Evolutionary conservation across 176 grass and related monocot species (phyloP).

Genomic region (Triticum monococcum): DNA sequence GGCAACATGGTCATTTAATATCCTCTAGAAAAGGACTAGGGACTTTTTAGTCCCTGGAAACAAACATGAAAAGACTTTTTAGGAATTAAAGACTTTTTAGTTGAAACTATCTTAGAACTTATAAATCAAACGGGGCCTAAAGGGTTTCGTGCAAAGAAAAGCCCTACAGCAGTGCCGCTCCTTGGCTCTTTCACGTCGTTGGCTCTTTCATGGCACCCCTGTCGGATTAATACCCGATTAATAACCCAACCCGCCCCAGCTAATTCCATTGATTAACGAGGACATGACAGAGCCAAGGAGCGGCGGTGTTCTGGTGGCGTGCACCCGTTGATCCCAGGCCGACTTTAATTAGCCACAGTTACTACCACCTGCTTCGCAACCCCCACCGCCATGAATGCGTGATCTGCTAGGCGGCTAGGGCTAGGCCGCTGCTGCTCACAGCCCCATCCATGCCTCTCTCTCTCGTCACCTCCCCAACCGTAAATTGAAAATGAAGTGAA

Average conservation of each 20-base stretch:
- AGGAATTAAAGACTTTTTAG: too few relatives aligned
- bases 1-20: too few relatives aligned
- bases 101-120: too few relatives aligned
- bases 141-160: too few relatives aligned
- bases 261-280: slow-evolving; percentile 11
- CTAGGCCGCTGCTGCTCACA: background rate
- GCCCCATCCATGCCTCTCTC: background rate
- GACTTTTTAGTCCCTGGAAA: too few relatives aligned
- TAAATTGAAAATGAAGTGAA: background rate
- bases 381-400: slow-evolving; percentile 45
- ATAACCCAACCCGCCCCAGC: background rate
- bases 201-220: too few relatives aligned
- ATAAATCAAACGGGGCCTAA: too few relatives aligned
- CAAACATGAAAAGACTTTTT: too few relatives aligned
- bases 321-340: background rate
- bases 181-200: too few relatives aligned
- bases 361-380: slow-evolving; percentile 54
- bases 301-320: background rate
- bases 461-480: slow-evolving; percentile 37
- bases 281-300: background rate
- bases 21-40: too few relatives aligned
- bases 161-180: too few relatives aligned
- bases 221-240: background rate
- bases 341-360: slow-evolving; percentile 41
- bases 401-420: slow-evolving; percentile 8